A percentile compares a stretch with the other conserved stretches of the same genome.
These are phyloP conservation scores for Rhypophila decipiens DNA, from an alignment of 495 filamentous ascomycete species.

Conservation along the genomic window DNA sequence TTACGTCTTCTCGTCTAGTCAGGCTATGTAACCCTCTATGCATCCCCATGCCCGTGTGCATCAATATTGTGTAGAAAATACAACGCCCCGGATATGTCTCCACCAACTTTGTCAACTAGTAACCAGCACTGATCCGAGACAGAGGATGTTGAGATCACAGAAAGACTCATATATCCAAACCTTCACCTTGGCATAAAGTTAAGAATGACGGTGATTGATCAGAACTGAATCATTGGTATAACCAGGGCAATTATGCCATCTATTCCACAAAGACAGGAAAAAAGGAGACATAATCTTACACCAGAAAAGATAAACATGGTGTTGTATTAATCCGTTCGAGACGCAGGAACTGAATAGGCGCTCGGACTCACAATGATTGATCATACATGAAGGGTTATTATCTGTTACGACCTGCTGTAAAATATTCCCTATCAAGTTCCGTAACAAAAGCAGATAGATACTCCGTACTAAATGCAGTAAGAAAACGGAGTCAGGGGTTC, in stretches of 20 bases:
- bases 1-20: too few species aligned
- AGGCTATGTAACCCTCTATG: too few species aligned
- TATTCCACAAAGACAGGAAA: not conserved
- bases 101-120: too few species aligned
- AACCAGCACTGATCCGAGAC: too few species aligned
- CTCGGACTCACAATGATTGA: not conserved
- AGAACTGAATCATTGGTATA: too few species aligned
- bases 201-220: too few species aligned
- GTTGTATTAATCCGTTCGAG: not conserved
- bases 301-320: not conserved
- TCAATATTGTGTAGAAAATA: too few species aligned
- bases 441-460: not conserved
- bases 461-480: not conserved
- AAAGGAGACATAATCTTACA: not conserved
- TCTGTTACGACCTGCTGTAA: not conserved
- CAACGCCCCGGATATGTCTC: too few species aligned
- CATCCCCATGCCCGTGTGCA: too few species aligned
- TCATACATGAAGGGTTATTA: not conserved
- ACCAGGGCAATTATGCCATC: not conserved
- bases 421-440: not conserved
- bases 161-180: too few species aligned
- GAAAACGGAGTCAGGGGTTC: not conserved
- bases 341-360: not conserved
- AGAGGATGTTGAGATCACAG: too few species aligned
- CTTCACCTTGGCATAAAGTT: too few species aligned